These are phyloP conservation scores for Pouteria campechiana DNA, from an alignment of 179 eudicot species.

Conservation along the genomic window DNA sequence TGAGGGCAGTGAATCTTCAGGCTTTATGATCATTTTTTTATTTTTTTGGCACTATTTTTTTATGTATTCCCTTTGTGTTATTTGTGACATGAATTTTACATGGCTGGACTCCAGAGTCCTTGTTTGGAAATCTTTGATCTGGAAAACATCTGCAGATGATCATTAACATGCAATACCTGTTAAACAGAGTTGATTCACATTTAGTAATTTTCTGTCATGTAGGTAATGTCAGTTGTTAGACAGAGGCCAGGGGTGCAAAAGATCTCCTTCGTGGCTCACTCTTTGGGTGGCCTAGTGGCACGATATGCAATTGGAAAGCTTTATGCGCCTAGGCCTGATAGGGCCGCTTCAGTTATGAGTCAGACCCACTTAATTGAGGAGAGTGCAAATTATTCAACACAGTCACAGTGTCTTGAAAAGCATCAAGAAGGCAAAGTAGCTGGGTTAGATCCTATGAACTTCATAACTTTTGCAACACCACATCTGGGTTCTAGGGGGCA, in stretches of 20 bases:
- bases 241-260: slow-evolving; percentile 60
- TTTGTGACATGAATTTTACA: too few relatives aligned
- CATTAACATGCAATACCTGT: too few relatives aligned
- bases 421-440: slow-evolving; percentile 40
- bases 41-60: too few relatives aligned
- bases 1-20: too few relatives aligned
- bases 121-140: too few relatives aligned
- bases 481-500: slow-evolving; percentile 92
- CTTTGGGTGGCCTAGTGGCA: slow-evolving; percentile 91
- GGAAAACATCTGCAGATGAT: too few relatives aligned
- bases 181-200: too few relatives aligned
- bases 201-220: too few relatives aligned
- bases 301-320: slow-evolving; percentile 81
- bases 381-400: slow-evolving; percentile 6
- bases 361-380: slow-evolving; percentile 16
- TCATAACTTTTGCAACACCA: slow-evolving; percentile 87
- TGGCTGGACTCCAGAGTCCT: too few relatives aligned
- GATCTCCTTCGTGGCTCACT: slow-evolving; percentile 87
- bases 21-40: too few relatives aligned
- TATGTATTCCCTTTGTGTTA: too few relatives aligned
- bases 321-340: slow-evolving; percentile 21
- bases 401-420: slow-evolving; percentile 12
- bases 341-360: slow-evolving; percentile 6
- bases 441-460: slow-evolving; percentile 81
- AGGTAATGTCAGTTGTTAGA: slow-evolving; percentile 59